These are phyloP conservation scores for Trichophyton mentagrophytes DNA, from an alignment of 2,329 filamentous ascomycete genomes.

Conservation along the genomic window DNA sequence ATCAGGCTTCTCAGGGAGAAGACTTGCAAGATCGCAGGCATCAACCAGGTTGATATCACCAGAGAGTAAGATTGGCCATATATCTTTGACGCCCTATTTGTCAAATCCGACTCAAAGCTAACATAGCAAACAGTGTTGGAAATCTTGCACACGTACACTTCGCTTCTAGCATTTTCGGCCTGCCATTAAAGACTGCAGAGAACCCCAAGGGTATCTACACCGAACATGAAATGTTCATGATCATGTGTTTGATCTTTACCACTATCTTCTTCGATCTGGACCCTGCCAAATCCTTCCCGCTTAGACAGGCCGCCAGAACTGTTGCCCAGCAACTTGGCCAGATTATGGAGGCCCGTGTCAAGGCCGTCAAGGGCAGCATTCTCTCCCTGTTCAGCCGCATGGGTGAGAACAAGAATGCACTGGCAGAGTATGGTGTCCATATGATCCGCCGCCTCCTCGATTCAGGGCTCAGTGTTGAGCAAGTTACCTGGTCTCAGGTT, in stretches of 20 bases:
- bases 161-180: slow-evolving; percentile 17
- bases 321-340: slow-evolving; percentile 27
- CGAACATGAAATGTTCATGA: slow-evolving; percentile 42
- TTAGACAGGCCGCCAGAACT: slow-evolving; percentile 33
- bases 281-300: slow-evolving; percentile 36
- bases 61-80: slow-evolving; percentile 21
- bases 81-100: background rate
- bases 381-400: slow-evolving; percentile 39
- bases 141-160: slow-evolving; percentile 19
- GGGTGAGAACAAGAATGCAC: slow-evolving; percentile 40
- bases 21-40: slow-evolving; percentile 48
- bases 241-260: slow-evolving; percentile 34
- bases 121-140: slow-evolving; percentile 10
- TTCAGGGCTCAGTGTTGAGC: slow-evolving; percentile 47
- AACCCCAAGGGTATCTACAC: slow-evolving; percentile 28
- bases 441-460: slow-evolving; percentile 54
- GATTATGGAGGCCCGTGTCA: slow-evolving; percentile 29
- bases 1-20: slow-evolving; percentile 29
- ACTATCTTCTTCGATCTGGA: slow-evolving; percentile 40
- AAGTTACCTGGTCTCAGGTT: slow-evolving; percentile 60
- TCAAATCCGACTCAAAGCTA: background rate
- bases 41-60: slow-evolving; percentile 19
- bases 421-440: slow-evolving; percentile 52
- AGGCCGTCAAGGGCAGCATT: slow-evolving; percentile 34
- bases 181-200: slow-evolving; percentile 19